A percentile compares a stretch with the other conserved stretches of the same genome.
These are phyloP conservation scores for Aspergillus quadrilineatus DNA, from an alignment of 2,329 filamentous ascomycete genomes.

Conservation along the genomic window DNA sequence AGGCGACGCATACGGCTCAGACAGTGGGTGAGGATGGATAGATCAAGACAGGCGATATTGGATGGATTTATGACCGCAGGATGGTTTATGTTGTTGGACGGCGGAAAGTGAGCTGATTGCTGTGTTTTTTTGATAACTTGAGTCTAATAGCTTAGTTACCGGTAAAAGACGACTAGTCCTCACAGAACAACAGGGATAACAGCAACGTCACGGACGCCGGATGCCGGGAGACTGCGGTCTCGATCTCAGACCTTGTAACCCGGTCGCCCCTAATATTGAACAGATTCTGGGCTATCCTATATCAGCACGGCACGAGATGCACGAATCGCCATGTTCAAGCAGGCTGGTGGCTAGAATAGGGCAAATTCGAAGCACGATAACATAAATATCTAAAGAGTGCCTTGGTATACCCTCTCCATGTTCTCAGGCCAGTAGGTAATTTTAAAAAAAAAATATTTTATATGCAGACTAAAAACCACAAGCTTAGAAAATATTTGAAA, in stretches of 20 bases:
- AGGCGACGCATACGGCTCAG: conserved; percentile 63
- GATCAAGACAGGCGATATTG: conserved; percentile 71
- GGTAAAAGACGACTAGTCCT: not conserved
- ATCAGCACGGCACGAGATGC: not conserved
- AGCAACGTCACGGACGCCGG: conserved; percentile 52
- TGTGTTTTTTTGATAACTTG: too few species aligned
- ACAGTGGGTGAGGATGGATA: conserved; percentile 64
- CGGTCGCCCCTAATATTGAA: conserved; percentile 64
- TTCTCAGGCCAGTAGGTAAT: too few species aligned
- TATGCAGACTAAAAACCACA: too few species aligned
- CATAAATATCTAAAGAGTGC: too few species aligned
- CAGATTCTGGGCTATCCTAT: conserved; percentile 17
- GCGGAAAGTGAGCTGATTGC: conserved; percentile 55
- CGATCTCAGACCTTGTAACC: conserved; percentile 62
- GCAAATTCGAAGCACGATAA: too few species aligned
- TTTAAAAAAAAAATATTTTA: too few species aligned
- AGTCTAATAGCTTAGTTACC: too few species aligned
- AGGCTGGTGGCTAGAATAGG: too few species aligned
- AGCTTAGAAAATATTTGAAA: not conserved
- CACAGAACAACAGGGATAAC: conserved; percentile 55
- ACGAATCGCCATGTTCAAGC: too few species aligned
- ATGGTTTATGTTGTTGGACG: conserved; percentile 70
- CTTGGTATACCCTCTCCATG: too few species aligned
- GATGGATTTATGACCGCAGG: conserved; percentile 59
- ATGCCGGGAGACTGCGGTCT: conserved; percentile 45